Evolutionary conservation across 495 filamentous ascomycete species (phyloP), one percentile per base, ranked within the genome.

Genomic region (Daldinia grandis): DNA sequence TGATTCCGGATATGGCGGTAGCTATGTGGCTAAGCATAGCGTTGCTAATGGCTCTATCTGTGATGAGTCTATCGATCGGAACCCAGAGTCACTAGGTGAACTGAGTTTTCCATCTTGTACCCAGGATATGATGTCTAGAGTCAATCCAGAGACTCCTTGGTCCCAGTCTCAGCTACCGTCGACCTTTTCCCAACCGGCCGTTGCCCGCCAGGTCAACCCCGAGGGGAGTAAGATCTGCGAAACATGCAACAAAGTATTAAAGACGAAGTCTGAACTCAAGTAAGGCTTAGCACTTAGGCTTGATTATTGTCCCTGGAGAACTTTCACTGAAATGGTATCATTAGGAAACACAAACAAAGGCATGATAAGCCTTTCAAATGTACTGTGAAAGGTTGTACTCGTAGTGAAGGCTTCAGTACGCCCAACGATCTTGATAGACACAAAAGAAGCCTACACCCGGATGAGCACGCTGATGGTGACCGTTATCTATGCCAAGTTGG

Each of bases 371-470:
- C 89, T 0, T 90, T 87, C 76, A 88, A 83, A 71, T 97, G 94
- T 74, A 77, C 84, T 44, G 79, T 89, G 12, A 74, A 79, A 0
- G 82, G 79, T 17, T 97, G 94, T 76, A 63, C 78, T 35, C 84
- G 89, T 27, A 28, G 61, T 24, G 82, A 88, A 68, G 93, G 94
- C 2, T 97, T 97, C 73, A 91, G 91, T 21, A 95, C 93, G 7
- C 82, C 83, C 27, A 97, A 97, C 78, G 94, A 97, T 71, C 83
- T 93, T 28, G 87, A 88, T 40, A 85, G 92, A 35, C 92, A 95
- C 69, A 88, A 85, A 68, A 88, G 88, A 69, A 90, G 88, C 55
- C 87, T 92, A 14, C 92, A 95, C 75, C 78, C 83, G 5, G 70
- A 78, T 54, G 69, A 76, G 30, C 71, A 85, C 14, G 81, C 78